A percentile compares a stretch with the other conserved stretches of the same genome.
Evolutionary conservation across 202 grass and related monocot species (phyloP).

Genomic region (Hordeum pubiflorum): DNA sequence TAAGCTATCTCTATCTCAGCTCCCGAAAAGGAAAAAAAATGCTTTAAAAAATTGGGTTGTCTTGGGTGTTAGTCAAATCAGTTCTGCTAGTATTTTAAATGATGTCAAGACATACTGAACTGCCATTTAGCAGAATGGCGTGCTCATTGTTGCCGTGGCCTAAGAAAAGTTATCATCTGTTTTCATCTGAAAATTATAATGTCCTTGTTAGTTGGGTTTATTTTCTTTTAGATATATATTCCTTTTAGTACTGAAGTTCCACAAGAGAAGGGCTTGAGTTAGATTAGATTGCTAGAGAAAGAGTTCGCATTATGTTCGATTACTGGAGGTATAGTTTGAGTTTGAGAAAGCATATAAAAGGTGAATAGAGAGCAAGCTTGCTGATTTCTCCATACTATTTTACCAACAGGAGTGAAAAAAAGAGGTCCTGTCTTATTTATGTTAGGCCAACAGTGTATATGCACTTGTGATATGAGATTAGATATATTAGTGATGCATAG

Average conservation of each 20-base stretch:
- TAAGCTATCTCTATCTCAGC: background rate
- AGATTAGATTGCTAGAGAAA: background rate
- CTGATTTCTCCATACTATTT: too few species aligned
- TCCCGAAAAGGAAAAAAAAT: background rate
- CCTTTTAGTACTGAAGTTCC: background rate
- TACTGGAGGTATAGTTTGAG: background rate
- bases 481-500: too few species aligned
- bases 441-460: too few species aligned
- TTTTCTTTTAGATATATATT: background rate
- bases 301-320: background rate
- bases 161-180: background rate
- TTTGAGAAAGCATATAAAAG: background rate
- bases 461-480: too few species aligned
- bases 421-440: too few species aligned
- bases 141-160: background rate
- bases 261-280: background rate
- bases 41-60: background rate
- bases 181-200: background rate
- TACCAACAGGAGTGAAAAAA: too few species aligned
- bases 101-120: background rate
- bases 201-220: background rate
- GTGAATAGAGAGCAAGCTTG: too few species aligned
- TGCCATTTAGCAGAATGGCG: background rate
- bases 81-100: background rate
- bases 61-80: slow-evolving; percentile 10